Base-by-base conservation (phyloP, 2,329 filamentous ascomycete genomes). In the Hypomyces rosellus region DNA sequence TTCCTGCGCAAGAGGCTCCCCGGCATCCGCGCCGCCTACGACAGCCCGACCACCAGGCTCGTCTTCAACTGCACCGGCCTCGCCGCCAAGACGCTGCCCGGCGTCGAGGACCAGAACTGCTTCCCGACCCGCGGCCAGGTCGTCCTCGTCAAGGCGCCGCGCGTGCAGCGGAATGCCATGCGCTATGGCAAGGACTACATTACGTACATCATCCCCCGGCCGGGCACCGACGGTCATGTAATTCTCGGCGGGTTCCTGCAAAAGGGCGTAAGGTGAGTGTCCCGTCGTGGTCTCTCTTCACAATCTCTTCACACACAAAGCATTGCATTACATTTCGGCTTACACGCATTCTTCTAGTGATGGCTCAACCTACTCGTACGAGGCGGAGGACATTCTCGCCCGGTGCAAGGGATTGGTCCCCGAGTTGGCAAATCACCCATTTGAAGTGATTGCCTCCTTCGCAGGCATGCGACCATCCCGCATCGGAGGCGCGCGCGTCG, bases 401-500 rank as follows among this genome's bases (percentile, higher is more conserved):
- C 65, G 69, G 3, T 69, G 67, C 0, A 61, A 52, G 9, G 60
- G 52, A 2, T 59, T 72, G 3, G 63, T 66, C 11, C 50, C 58
- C 2, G 62, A 65, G 37, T 53, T 73, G n/a, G 22, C 25, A 30
- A 8, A 30, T 11, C 4, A 56, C 11, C 46, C 48, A 0, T 60
- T 59, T 0, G 63, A 70, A 44, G 48, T 71, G 3, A 56, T 72
- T 2, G 64, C 64, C 1, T 64, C 55, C 0, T 60, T 66, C 16
- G 57, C 66, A 0, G 66, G 68, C 4, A 56, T 67, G 8, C 55
- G 68, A 11, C 68, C 67, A 1, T 71, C 67, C 1, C 64, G 67
- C 2, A 60, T 67, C 43, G 74, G 75, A 12, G 67, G 71, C 34
- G 67, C 65, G 36, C 68, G 73, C 2, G 69, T 76, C 15, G 74